phyloP scores from a whole-genome alignment of 108 stramenopile genomes.

The Skeletonema menzelii region DNA sequence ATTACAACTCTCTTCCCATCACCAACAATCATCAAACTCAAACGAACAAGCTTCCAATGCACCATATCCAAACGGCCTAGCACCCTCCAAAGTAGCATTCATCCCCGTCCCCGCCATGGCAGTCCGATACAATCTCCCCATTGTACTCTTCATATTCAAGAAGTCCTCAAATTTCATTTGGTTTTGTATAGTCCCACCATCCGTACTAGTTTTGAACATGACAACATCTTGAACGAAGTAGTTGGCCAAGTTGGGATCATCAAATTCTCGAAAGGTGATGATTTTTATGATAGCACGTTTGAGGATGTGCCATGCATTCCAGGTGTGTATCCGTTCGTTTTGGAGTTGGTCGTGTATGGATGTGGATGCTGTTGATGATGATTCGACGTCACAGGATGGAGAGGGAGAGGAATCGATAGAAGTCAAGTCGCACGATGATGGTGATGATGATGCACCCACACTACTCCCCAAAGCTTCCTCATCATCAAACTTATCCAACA shows the following conservation, averaged over 20 bases:
- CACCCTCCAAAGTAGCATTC: slow-evolving; percentile 2
- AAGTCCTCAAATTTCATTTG: neutral
- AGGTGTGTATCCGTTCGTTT: neutral
- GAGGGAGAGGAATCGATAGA: too few species aligned
- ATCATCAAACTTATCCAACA: neutral
- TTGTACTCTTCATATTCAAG: neutral
- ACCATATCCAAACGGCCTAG: neutral
- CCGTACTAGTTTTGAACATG: neutral
- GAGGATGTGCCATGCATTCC: neutral
- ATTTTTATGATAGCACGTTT: neutral
- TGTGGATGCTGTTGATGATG: neutral
- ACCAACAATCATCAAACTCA: neutral
- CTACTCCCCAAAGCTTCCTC: neutral
- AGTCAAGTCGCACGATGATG: too few species aligned
- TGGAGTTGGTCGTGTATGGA: neutral
- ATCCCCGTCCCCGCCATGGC: neutral
- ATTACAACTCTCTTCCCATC: too few species aligned
- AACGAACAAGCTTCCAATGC: neutral
- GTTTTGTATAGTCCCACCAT: neutral
- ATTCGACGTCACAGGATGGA: neutral
- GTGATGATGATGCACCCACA: neutral
- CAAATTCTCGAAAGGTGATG: neutral
- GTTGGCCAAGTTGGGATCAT: neutral
- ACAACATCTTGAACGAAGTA: neutral
- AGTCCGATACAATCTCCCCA: neutral